Conservation (phyloP, 176 grass and related monocot species). For the Aegilops bicornis region DNA sequence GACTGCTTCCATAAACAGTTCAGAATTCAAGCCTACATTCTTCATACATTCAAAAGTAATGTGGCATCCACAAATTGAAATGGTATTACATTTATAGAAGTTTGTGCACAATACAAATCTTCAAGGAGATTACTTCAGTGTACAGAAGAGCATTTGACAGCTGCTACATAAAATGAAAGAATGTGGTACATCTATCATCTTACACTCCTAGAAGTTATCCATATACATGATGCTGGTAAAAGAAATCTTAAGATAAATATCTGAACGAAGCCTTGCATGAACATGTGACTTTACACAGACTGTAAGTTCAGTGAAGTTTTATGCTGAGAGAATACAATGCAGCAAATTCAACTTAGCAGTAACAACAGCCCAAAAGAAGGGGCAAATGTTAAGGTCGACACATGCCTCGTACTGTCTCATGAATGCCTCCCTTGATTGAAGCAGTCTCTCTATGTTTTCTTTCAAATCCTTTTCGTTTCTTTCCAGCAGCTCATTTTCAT, state of each 20-base stretch:
- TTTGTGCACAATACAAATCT: neutral
- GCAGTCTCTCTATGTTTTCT: slow-evolving; percentile 58
- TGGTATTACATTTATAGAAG: neutral
- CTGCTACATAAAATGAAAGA: neutral
- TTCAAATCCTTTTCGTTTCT: slow-evolving; percentile 70
- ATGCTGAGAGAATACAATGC: neutral
- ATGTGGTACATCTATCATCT: neutral
- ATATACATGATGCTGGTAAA: neutral
- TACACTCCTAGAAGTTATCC: neutral
- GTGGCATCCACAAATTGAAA: neutral
- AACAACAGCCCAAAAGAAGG: neutral
- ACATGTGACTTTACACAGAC: neutral
- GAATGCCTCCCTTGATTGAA: slow-evolving; percentile 79
- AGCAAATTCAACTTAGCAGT: slow-evolving; percentile 3
- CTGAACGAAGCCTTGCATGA: neutral
- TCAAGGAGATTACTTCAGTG: neutral
- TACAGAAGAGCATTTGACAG: neutral
- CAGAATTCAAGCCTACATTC: neutral
- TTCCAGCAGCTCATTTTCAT: slow-evolving; percentile 65
- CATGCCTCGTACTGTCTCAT: slow-evolving; percentile 65
- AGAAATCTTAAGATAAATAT: neutral
- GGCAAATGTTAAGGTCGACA: neutral
- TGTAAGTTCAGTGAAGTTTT: neutral
- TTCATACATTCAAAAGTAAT: neutral
- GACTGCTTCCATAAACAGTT: slow-evolving; percentile 15